phyloP scores from a whole-genome alignment of 2,329 filamentous ascomycete genomes.

The Aspergillus persii region DNA sequence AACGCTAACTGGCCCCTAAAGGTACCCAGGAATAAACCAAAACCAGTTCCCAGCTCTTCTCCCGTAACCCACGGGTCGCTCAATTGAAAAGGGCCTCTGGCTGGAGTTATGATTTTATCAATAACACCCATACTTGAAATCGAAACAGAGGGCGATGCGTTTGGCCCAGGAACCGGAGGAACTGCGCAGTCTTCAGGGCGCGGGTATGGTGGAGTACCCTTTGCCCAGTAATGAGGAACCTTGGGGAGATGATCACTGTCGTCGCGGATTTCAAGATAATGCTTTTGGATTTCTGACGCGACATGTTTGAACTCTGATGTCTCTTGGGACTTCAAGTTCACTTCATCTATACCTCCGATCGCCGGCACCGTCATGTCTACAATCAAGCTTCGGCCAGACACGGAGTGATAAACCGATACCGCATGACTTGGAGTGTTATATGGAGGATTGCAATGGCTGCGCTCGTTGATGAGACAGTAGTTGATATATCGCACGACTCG shows the following conservation, averaged over 20 bases:
- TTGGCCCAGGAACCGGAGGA: constrained; percentile 16
- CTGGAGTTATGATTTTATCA: constrained; percentile 34
- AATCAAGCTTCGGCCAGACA: constrained; percentile 19
- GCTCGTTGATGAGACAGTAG: constrained; percentile 26
- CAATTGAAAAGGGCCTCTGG: constrained; percentile 27
- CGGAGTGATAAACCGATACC: constrained; percentile 24
- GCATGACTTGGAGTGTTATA: constrained; percentile 19
- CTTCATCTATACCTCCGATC: neutral
- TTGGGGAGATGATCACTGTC: constrained; percentile 20
- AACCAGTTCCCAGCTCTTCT: constrained; percentile 44
- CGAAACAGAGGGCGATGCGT: constrained; percentile 19
- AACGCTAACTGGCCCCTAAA: constrained; percentile 37
- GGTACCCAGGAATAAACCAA: constrained; percentile 42
- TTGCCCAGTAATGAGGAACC: constrained; percentile 20
- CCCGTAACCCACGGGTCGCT: constrained; percentile 46
- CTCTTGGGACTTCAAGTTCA: neutral
- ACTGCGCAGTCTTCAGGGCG: constrained; percentile 9
- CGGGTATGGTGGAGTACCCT: constrained; percentile 16
- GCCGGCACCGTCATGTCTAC: constrained; percentile 20
- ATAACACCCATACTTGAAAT: constrained; percentile 28
- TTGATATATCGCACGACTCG: constrained; percentile 24
- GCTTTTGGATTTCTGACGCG: constrained; percentile 13
- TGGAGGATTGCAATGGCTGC: constrained; percentile 16
- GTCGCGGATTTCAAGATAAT: constrained; percentile 18
- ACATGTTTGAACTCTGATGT: constrained; percentile 11